Percentiles rank a stretch among this genome's conserved stretches.
Conservation (phyloP, 371 early-diverging fungal genomes). For the Apophysomyces ossiformis region DNA sequence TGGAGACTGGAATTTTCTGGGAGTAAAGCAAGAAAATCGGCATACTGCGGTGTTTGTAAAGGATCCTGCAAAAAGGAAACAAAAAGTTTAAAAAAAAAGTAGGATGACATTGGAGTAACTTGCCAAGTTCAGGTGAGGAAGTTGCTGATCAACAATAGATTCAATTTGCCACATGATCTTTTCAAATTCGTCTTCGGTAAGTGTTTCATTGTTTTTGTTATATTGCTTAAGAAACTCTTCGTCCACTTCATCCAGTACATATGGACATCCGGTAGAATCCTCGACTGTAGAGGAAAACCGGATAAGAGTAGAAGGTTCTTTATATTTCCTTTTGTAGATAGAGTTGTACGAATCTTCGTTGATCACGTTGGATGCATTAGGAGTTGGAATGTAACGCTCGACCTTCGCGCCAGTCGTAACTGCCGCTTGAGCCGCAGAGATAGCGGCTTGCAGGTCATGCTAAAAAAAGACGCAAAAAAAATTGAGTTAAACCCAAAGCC, state of each 20-base stretch:
- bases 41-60: conserved; percentile 42
- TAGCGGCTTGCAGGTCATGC: conserved; percentile 96
- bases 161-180: conserved; percentile 81
- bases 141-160: conserved; percentile 45
- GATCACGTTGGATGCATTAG: conserved; percentile 81
- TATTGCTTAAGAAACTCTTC: conserved; percentile 67
- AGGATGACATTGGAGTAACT: conserved; percentile 13
- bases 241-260: conserved; percentile 90
- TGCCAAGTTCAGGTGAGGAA: conserved; percentile 56
- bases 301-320: conserved; percentile 80
- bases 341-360: conserved; percentile 58
- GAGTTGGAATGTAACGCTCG: conserved; percentile 86
- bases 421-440: conserved; percentile 79
- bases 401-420: conserved; percentile 61
- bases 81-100: background rate
- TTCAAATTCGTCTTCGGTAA: conserved; percentile 82
- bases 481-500: conserved; percentile 22
- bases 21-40: conserved; percentile 24
- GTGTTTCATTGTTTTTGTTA: conserved; percentile 43
- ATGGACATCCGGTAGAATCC: conserved; percentile 81
- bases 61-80: conserved; percentile 33
- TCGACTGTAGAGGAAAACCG: conserved; percentile 90
- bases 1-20: conserved; percentile 25
- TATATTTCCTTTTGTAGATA: conserved; percentile 70
- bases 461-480: conserved; percentile 47